phyloP scores from a whole-genome alignment of 192 early-diverging fungal genomes.

The Coemansia furcata region DNA sequence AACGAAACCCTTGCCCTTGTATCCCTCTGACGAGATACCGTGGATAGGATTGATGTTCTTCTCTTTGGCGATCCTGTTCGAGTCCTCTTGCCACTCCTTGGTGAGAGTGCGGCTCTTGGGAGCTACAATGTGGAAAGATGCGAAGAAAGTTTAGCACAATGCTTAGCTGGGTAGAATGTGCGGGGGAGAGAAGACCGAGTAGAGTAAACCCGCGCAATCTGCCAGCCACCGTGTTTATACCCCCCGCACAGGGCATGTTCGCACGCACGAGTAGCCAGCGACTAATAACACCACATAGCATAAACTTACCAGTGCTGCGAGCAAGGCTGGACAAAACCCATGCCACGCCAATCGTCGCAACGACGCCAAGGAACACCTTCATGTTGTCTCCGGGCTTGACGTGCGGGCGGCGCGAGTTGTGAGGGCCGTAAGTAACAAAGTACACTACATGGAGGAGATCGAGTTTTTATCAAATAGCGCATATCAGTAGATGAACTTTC shows the following conservation, averaged over 20 bases:
- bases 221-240: background rate
- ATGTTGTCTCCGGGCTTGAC: slow-evolving; percentile 65
- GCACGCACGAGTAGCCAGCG: background rate
- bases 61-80: slow-evolving; percentile 67
- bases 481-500: background rate
- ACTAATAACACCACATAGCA: slow-evolving; percentile 10
- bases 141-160: background rate
- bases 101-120: slow-evolving; percentile 64
- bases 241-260: background rate
- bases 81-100: slow-evolving; percentile 85
- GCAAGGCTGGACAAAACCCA: slow-evolving; percentile 59
- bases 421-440: slow-evolving; percentile 93
- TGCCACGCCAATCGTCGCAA: slow-evolving; percentile 56
- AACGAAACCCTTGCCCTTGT: slow-evolving; percentile 74
- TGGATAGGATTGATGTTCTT: slow-evolving; percentile 76
- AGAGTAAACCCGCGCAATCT: background rate
- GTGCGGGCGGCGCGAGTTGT: slow-evolving; percentile 81
- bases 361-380: slow-evolving; percentile 68
- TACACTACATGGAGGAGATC: slow-evolving; percentile 59
- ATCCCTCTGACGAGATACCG: slow-evolving; percentile 75
- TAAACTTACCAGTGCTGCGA: slow-evolving; percentile 52
- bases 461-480: too few species aligned
- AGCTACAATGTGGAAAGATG: slow-evolving; percentile 48
- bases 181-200: background rate
- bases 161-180: background rate